These are phyloP conservation scores for Mortierella polycephala DNA, from an alignment of 371 early-diverging fungal species.

Conservation along the genomic window DNA sequence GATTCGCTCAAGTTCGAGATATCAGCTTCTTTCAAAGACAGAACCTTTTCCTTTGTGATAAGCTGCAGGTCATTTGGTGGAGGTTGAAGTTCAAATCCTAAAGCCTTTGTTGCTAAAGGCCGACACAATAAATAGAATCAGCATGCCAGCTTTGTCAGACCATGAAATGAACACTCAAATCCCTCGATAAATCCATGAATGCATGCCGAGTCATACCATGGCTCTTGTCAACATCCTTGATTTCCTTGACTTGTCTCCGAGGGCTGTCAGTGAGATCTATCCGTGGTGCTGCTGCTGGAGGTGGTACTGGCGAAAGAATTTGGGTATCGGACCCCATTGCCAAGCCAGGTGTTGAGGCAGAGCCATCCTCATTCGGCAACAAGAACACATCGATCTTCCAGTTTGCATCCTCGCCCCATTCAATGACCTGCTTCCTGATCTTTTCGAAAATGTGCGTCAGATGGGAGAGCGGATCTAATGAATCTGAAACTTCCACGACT, in stretches of 20 bases:
- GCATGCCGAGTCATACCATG: slow-evolving; percentile 7
- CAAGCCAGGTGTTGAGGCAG: slow-evolving; percentile 1
- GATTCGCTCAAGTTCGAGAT: slow-evolving; percentile 23
- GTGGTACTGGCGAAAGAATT: slow-evolving; percentile 7
- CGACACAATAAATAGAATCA: neutral
- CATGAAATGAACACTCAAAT: too few relatives aligned
- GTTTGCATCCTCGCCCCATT: slow-evolving; percentile 54
- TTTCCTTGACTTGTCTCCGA: neutral
- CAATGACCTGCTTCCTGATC: slow-evolving; percentile 48
- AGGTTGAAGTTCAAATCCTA: slow-evolving; percentile 25
- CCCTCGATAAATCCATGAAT: too few relatives aligned
- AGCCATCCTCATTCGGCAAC: slow-evolving; percentile 37
- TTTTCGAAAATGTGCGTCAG: slow-evolving; percentile 46
- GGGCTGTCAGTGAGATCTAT: slow-evolving; percentile 13
- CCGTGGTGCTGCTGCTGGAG: slow-evolving; percentile 4
- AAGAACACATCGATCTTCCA: slow-evolving; percentile 54
- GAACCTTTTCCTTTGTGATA: neutral
- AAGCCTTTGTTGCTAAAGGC: slow-evolving; percentile 2
- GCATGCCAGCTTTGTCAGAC: neutral
- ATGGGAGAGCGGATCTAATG: slow-evolving; percentile 44
- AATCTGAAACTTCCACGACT: slow-evolving; percentile 19
- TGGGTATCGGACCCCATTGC: neutral
- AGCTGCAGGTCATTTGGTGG: slow-evolving; percentile 33
- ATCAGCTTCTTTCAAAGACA: slow-evolving; percentile 16
- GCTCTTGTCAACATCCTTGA: slow-evolving; percentile 7